These are phyloP conservation scores for Lagenaria siceraria DNA, from an alignment of 306 rosid genomes.

Conservation along the genomic window DNA sequence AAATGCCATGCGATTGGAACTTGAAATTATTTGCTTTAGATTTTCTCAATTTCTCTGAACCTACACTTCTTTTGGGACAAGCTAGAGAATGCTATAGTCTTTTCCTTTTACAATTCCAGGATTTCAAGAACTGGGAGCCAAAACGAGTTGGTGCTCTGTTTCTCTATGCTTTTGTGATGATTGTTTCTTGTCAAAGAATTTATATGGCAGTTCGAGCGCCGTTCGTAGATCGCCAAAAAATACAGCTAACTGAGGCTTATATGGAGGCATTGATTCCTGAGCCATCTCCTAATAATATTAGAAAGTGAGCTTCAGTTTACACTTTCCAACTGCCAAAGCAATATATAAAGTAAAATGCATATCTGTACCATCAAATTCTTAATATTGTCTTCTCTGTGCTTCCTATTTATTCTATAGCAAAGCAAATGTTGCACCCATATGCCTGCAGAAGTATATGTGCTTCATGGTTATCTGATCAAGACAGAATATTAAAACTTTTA, in stretches of 20 bases:
- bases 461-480: neutral
- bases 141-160: constrained; percentile 56
- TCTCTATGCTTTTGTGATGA: constrained; percentile 39
- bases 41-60: constrained; percentile 6
- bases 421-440: neutral
- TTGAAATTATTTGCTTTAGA: neutral
- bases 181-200: constrained; percentile 51
- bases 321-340: neutral
- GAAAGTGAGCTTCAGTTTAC: constrained; percentile 28
- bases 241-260: constrained; percentile 77
- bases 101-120: constrained; percentile 21
- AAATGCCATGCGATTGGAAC: neutral
- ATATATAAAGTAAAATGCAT: neutral
- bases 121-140: constrained; percentile 68
- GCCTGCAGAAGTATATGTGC: neutral
- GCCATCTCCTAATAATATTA: constrained; percentile 65
- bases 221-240: constrained; percentile 31
- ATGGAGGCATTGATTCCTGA: constrained; percentile 94
- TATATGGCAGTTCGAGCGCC: constrained; percentile 54
- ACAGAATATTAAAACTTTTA: neutral
- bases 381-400: neutral
- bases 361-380: neutral
- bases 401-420: neutral
- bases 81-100: neutral
- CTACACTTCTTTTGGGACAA: neutral